A percentile compares a stretch with the other conserved stretches of the same genome.
These are phyloP conservation scores for Clohesyomyces aquaticus DNA, from an alignment of 495 filamentous ascomycete genomes.

Conservation along the genomic window DNA sequence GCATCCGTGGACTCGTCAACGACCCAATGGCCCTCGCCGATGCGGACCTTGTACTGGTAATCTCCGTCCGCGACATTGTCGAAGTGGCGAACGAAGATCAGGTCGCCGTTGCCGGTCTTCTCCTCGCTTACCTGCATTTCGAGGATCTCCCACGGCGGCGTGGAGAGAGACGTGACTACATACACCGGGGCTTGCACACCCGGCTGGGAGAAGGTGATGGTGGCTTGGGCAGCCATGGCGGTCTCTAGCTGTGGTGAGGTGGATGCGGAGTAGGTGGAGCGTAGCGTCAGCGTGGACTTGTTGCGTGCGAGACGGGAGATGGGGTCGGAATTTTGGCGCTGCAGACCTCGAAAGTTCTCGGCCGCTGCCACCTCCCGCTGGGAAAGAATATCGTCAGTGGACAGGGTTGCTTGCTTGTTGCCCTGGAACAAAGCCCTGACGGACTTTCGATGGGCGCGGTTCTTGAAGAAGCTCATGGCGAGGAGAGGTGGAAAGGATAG, in stretches of 20 bases:
- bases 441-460: conserved; percentile 22
- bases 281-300: background rate
- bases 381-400: conserved; percentile 24
- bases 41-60: conserved; percentile 72
- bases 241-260: background rate
- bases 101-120: conserved; percentile 37
- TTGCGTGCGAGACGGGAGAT: background rate
- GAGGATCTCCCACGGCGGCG: conserved; percentile 64
- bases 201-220: conserved; percentile 61
- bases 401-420: conserved; percentile 9
- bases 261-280: background rate
- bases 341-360: background rate
- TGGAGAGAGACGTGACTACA: conserved; percentile 66
- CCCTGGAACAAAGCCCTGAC: conserved; percentile 14
- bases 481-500: conserved; percentile 16
- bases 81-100: conserved; percentile 44
- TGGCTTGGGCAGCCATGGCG: conserved; percentile 43
- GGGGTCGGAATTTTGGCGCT: background rate
- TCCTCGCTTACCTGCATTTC: conserved; percentile 58
- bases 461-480: conserved; percentile 28
- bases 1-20: conserved; percentile 59
- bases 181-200: conserved; percentile 64
- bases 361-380: background rate
- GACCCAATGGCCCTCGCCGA: conserved; percentile 66
- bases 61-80: conserved; percentile 55